Evolutionary conservation across 176 grass and related monocot genomes (phyloP), one percentile per base, ranked within the genome.

Genomic region (Puccinellia tenuiflora): DNA sequence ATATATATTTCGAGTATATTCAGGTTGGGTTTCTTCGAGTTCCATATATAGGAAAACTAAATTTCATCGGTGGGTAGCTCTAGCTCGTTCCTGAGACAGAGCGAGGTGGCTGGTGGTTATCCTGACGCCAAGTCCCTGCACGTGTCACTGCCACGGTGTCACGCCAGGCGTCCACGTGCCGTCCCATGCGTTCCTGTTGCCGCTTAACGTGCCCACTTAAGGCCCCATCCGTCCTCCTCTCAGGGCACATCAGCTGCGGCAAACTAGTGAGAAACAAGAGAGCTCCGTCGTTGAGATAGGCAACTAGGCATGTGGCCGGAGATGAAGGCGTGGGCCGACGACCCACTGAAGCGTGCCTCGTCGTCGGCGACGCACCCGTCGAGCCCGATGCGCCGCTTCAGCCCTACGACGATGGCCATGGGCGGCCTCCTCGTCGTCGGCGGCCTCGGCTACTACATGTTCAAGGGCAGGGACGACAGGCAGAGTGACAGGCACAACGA

Each of bases 401-500:
- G 53, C 65, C 92, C 92, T 1, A 42, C 75, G 47, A 94, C 86
- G 7, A 65, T 90, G 71, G 89, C 84, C 4, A 81, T 51, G 15
- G 86, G 72, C 1, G 89, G 89, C 51, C 70, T 91, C 81, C 53
- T 91, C 17, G 61, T 67, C 14, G 73, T 90, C 29, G 86, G 89
- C 16, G 29, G 56, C 39, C 74, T 94, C 12, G 31, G 84, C 68
- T 94, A 94, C 82, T 31, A 84, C 55, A 85, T 94, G 84, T 71
- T 87, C 80, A 88, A 84, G 42, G 65, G 79, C 45, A 91, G 75
- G 64, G 70, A 85, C 60, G 76, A 72, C 67, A 55, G 88, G 24
- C 71, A 20, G 64, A 11, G 62, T 0, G 79, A 59, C 67, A 71
- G 88, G 26, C 68, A 71, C 13, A 43, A 12, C 9, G 84, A 81